A percentile compares a stretch with the other conserved stretches of the same genome.
Conservation (phyloP, 768 basidiomycete genomes). For the Tylopilus sp. region DNA sequence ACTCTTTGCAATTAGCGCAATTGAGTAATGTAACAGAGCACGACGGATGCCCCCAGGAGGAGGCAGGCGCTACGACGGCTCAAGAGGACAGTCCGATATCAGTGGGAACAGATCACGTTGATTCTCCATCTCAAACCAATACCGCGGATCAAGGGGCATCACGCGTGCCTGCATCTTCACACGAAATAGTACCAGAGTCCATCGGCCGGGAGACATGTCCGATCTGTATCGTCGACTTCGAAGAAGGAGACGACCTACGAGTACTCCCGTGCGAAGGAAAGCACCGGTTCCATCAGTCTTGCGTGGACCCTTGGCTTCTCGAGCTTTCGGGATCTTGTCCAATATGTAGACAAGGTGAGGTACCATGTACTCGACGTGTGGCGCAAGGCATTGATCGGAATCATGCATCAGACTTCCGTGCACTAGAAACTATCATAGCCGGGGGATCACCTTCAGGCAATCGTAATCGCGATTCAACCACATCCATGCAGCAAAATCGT, state of each 20-base stretch:
- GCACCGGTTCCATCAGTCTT: constrained; percentile 85
- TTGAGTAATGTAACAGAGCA: background rate
- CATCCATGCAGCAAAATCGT: constrained; percentile 34
- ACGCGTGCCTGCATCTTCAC: background rate
- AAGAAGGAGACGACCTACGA: constrained; percentile 88
- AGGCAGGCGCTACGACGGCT: background rate
- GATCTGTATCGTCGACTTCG: constrained; percentile 92
- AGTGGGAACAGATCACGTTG: constrained; percentile 8
- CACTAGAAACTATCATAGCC: constrained; percentile 56
- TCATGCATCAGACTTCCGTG: constrained; percentile 48
- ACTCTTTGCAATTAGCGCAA: constrained; percentile 12
- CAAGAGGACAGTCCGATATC: constrained; percentile 2
- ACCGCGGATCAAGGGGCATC: background rate
- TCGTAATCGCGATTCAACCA: constrained; percentile 14
- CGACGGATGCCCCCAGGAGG: background rate
- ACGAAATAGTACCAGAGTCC: constrained; percentile 45
- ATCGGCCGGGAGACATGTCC: constrained; percentile 88
- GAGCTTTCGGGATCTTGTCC: constrained; percentile 90
- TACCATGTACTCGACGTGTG: background rate
- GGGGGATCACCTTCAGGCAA: constrained; percentile 20
- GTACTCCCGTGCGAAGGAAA: constrained; percentile 89
- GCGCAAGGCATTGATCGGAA: background rate
- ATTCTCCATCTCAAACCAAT: background rate
- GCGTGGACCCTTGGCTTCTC: constrained; percentile 92
- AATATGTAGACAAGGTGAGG: constrained; percentile 82